Percentiles rank a stretch among this genome's conserved stretches.
These are phyloP conservation scores for Pseudohalonectria lignicola DNA, from an alignment of 2,329 filamentous ascomycete genomes.

Conservation along the genomic window DNA sequence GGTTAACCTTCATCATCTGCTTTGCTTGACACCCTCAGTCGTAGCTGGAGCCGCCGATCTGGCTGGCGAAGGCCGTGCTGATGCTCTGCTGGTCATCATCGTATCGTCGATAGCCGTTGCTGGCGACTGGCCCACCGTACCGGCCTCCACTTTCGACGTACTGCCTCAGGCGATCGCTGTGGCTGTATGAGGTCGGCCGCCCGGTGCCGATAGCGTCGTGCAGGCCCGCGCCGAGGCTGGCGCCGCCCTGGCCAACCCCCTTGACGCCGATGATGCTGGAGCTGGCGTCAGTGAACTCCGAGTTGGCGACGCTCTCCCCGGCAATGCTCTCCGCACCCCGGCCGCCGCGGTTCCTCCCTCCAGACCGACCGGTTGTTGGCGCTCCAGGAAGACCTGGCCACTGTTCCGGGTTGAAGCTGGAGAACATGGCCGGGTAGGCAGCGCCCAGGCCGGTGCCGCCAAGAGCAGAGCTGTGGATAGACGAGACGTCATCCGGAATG, in stretches of 20 bases:
- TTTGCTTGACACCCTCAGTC: too few relatives aligned
- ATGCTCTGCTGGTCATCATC: slow-evolving; percentile 96
- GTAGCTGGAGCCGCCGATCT: slow-evolving; percentile 57
- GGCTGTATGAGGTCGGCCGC: slow-evolving; percentile 52
- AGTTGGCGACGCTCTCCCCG: slow-evolving; percentile 85
- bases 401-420: slow-evolving; percentile 73
- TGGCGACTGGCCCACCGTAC: slow-evolving; percentile 14
- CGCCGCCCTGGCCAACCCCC: slow-evolving; percentile 72
- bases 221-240: slow-evolving; percentile 73
- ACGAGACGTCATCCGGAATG: slow-evolving; percentile 94
- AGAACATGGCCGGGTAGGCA: slow-evolving; percentile 92
- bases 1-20: too few relatives aligned
- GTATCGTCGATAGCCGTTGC: slow-evolving; percentile 57
- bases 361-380: slow-evolving; percentile 36
- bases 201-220: slow-evolving; percentile 60
- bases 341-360: slow-evolving; percentile 32
- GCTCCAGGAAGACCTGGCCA: slow-evolving; percentile 73
- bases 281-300: slow-evolving; percentile 77
- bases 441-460: slow-evolving; percentile 72
- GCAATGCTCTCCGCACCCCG: slow-evolving; percentile 60
- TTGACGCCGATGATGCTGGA: slow-evolving; percentile 68
- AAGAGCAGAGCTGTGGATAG: slow-evolving; percentile 83
- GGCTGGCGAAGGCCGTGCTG: slow-evolving; percentile 92
- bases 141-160: slow-evolving; percentile 83
- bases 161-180: slow-evolving; percentile 85